Base-by-base conservation (phyloP, 768 basidiomycete species). In the Basidioascus undulatus region DNA sequence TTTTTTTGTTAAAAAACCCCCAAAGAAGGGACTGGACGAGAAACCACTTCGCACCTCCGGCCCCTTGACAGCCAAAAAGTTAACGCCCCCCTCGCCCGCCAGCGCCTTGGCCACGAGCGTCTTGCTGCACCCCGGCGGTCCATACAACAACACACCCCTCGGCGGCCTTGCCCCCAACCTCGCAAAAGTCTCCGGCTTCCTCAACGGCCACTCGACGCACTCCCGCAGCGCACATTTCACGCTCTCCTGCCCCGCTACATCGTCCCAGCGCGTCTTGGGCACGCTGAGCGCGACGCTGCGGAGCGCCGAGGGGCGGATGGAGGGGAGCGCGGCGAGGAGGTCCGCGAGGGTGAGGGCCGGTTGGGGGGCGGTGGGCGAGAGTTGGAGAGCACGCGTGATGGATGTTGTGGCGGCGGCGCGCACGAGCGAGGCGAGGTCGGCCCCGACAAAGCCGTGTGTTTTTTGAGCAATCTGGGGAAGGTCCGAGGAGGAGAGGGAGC, bases 41-140 rank as follows among this genome's bases (percentile, higher is more conserved):
- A n/a, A n/a, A n/a, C n/a, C n/a, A n/a, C n/a, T n/a, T 49, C 69
- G 48, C 48, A 80, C 89, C 70, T 98, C 92, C 1, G 92, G 86
- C 0, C 92, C 92, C 58, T 92, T 92, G 25, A 98, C 82, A 19
- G 89, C 84, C 32, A 98, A 69, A 56, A 94, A 94, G 56, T 94
- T 94, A 43, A 94, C 71, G 4, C 83, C 86, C 49, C 81, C 81
- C 58, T 92, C 87, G 23, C 73, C 79, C 13, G 87, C 87, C 55
- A 83, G 74, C 3, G 89, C 87, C 43, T 82, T 72, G 2, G 81
- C 89, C 13, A 84, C 70, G 32, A 96, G 64, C 2, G 89, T 96
- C 61, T 96, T 96, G 51, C 82, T 84, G 52, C 87, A 92, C n/a
- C 87, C 87, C 4, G 87, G 89, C 4, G 87, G 87, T 4, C 87